phyloP scores from a whole-genome alignment of 306 rosid genomes.

The Abrus precatorius region DNA sequence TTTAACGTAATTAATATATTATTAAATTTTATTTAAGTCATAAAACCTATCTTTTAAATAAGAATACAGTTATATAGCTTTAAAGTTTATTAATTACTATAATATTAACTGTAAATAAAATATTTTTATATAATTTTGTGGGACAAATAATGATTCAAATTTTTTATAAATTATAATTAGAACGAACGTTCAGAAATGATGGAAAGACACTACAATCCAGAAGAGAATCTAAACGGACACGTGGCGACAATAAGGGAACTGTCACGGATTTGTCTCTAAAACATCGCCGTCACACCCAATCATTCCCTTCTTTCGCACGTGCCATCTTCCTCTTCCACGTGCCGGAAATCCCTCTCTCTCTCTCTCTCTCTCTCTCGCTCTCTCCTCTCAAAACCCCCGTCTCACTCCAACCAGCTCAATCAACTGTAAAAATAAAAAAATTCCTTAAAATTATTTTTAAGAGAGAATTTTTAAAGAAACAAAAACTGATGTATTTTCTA shows the following conservation, averaged over 20 bases:
- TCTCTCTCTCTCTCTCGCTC: neutral
- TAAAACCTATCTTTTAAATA: neutral
- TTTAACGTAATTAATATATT: too few species aligned
- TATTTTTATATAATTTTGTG: too few species aligned
- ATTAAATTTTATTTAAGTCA: too few species aligned
- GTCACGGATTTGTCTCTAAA: neutral
- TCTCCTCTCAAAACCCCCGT: neutral
- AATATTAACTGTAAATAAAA: too few species aligned
- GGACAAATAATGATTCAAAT: neutral
- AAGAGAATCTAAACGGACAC: neutral
- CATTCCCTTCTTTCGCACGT: constrained; percentile 27
- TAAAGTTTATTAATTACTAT: too few species aligned
- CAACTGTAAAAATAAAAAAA: neutral
- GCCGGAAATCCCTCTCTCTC: constrained; percentile 30
- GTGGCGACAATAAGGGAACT: neutral
- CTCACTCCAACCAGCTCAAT: neutral
- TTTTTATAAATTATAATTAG: neutral
- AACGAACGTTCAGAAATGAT: neutral
- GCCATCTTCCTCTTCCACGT: constrained; percentile 5
- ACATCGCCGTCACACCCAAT: constrained; percentile 18
- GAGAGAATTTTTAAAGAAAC: too few species aligned
- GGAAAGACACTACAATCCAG: neutral
- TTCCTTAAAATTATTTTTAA: neutral
- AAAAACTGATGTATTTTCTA: too few species aligned
- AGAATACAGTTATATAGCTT: too few species aligned